Percentiles rank a stretch among this genome's conserved stretches.
Conservation (phyloP, 2,329 filamentous ascomycete species). For the Nigrospora osmanthi region DNA sequence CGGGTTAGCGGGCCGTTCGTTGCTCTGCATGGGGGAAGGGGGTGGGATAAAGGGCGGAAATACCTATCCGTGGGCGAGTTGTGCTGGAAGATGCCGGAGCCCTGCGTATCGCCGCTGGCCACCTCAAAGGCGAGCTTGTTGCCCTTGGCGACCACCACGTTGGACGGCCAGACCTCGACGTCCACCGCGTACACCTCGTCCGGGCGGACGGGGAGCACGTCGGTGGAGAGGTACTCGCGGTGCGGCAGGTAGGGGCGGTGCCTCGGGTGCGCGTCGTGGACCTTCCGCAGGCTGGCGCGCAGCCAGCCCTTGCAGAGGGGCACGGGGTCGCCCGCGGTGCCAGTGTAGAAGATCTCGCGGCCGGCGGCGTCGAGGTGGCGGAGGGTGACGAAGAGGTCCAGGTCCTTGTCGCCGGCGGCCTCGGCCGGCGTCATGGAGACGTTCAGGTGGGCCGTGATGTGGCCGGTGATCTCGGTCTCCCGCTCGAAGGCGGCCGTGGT, state of each 20-base stretch:
- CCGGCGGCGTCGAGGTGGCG: constrained; percentile 47
- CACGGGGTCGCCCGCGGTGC: constrained; percentile 55
- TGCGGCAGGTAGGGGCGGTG: constrained; percentile 47
- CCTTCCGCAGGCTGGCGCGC: constrained; percentile 46
- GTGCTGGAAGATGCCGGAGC: constrained; percentile 40
- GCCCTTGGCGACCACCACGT: constrained; percentile 44
- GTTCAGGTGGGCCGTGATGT: constrained; percentile 56
- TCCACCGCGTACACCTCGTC: constrained; percentile 52
- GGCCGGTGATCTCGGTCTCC: constrained; percentile 64
- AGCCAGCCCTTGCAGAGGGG: constrained; percentile 60
- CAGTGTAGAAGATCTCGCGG: constrained; percentile 55
- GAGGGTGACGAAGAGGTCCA: constrained; percentile 57
- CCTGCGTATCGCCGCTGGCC: constrained; percentile 40
- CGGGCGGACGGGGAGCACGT: constrained; percentile 44
- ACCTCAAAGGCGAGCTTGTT: constrained; percentile 39
- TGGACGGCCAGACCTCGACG: constrained; percentile 58
- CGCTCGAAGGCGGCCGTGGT: constrained; percentile 46
- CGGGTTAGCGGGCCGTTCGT: background rate
- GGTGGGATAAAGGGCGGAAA: background rate
- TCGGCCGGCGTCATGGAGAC: constrained; percentile 53
- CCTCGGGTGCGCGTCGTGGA: constrained; percentile 39
- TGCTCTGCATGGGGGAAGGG: no score
- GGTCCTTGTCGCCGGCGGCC: constrained; percentile 35
- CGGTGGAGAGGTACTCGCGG: constrained; percentile 49
- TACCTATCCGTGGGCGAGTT: constrained; percentile 31